phyloP scores from a whole-genome alignment of 176 grass and related monocot genomes.

The Tuctoria greenei region DNA sequence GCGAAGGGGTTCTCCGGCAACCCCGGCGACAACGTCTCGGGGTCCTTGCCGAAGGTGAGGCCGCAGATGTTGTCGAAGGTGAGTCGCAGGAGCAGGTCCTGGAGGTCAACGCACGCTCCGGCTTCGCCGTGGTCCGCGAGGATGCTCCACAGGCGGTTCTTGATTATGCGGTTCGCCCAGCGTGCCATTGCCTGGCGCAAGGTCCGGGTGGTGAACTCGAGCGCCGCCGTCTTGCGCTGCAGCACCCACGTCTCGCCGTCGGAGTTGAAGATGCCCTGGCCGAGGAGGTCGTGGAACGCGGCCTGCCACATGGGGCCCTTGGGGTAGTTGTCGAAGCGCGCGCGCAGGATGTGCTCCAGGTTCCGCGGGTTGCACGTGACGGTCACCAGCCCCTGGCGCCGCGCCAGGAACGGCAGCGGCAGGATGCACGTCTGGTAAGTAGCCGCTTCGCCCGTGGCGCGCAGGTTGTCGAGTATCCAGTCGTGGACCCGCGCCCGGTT shows the following conservation, averaged over 20 bases:
- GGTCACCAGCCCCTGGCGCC: constrained; percentile 84
- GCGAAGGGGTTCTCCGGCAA: constrained; percentile 74
- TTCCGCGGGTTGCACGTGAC: constrained; percentile 93
- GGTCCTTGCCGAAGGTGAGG: constrained; percentile 93
- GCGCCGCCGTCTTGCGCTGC: constrained; percentile 93
- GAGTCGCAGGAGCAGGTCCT: constrained; percentile 86
- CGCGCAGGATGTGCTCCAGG: constrained; percentile 89
- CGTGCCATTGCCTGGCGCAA: constrained; percentile 88
- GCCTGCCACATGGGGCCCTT: constrained; percentile 93
- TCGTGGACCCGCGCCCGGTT: constrained; percentile 81
- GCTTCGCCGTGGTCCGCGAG: constrained; percentile 50
- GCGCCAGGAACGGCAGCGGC: constrained; percentile 70
- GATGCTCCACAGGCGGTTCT: constrained; percentile 75
- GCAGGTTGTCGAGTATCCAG: constrained; percentile 89
- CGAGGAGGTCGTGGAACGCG: constrained; percentile 89
- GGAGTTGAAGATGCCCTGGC: constrained; percentile 98
- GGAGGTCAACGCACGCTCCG: constrained; percentile 66
- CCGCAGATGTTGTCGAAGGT: constrained; percentile 99
- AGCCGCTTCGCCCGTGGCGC: constrained; percentile 57
- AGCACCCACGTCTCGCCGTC: constrained; percentile 96
- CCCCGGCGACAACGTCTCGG: constrained; percentile 68
- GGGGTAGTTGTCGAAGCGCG: constrained; percentile 94
- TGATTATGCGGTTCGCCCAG: constrained; percentile 80
- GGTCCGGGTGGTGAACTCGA: constrained; percentile 93
- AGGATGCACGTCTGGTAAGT: constrained; percentile 96